Base-by-base conservation (phyloP, 129 eudicot species). In the Lonicera japonica region DNA sequence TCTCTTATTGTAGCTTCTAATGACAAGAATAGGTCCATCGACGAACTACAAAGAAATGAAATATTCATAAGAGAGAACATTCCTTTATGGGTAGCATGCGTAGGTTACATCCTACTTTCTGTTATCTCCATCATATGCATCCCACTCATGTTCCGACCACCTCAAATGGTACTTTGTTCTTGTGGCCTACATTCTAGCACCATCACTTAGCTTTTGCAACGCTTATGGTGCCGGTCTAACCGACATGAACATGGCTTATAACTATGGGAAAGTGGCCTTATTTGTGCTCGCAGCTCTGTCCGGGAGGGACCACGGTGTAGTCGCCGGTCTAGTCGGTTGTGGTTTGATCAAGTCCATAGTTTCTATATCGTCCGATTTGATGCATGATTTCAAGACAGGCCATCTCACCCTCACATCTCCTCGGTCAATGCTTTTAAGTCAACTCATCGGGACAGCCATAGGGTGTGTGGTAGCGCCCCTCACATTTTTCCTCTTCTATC, bases 181-280 rank as follows among this genome's bases (percentile, higher is more conserved):
- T 8, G 72, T 73, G 17, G 71, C 78, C 22, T 73, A 73, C n/a
- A 4, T 58, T 16, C 36, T 73, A 19, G 78, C 78, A 0, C 78
- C 78, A 2, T 66, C 61, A 36, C 73, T 73, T 34, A 58, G 72
- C 67, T 73, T 73, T 43, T 65, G 72, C 63, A 73, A 73, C 10
- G 78, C 78, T n/a, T 73, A 73, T 40, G 78, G 78, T 11, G 78
- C 72, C 50, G 78, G 78, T 18, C 53, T 73, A 56, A 73, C 78
- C 14, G 78, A 66, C 63, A 60, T 58, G 71, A 73, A 66, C 78
- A 73, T 73, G 78, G 67, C 78, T 45, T 73, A 66, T n/a, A 73
- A 73, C 36, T 73, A 73, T 21, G 78, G 78, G 4, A 73, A 73
- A 53, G 72, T 73, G 6, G 72, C 78, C 29, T 67, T 73, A 16